phyloP scores from a whole-genome alignment of 1,139 yeast species.

The Lodderomyces parapsilosis region DNA sequence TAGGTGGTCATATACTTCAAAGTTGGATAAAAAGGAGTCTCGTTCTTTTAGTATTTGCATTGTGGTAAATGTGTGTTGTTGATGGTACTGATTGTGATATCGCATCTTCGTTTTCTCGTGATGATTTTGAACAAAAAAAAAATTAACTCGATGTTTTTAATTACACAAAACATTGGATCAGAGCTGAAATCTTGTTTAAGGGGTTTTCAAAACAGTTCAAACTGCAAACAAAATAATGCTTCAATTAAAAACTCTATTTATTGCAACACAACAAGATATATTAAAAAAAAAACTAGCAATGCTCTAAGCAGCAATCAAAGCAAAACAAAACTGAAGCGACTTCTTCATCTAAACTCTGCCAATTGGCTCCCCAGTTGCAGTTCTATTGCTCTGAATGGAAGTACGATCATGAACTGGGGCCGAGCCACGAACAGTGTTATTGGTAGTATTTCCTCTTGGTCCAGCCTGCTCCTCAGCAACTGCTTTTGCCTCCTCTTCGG shows the following conservation, averaged over 20 bases:
- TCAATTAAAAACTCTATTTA: not conserved
- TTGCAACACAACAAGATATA: not conserved
- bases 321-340: not conserved
- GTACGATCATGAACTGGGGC: not conserved
- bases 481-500: not conserved
- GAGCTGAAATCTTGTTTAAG: too few relatives aligned
- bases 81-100: not conserved
- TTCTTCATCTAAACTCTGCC: not conserved
- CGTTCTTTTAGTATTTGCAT: constrained; percentile 47
- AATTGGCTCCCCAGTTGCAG: not conserved
- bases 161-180: constrained; percentile 1
- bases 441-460: not conserved
- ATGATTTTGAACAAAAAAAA: too few relatives aligned
- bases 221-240: not conserved
- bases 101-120: not conserved
- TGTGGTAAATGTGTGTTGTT: not conserved
- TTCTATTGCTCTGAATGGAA: not conserved
- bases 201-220: not conserved
- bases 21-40: constrained; percentile 68
- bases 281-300: not conserved
- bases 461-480: not conserved
- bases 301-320: not conserved
- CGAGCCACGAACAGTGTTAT: not conserved
- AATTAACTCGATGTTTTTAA: too few relatives aligned
- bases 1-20: constrained; percentile 66